A percentile compares a stretch with the other conserved stretches of the same genome.
Conservation (phyloP, 345 rosid genomes). For the Clausena lansium region DNA sequence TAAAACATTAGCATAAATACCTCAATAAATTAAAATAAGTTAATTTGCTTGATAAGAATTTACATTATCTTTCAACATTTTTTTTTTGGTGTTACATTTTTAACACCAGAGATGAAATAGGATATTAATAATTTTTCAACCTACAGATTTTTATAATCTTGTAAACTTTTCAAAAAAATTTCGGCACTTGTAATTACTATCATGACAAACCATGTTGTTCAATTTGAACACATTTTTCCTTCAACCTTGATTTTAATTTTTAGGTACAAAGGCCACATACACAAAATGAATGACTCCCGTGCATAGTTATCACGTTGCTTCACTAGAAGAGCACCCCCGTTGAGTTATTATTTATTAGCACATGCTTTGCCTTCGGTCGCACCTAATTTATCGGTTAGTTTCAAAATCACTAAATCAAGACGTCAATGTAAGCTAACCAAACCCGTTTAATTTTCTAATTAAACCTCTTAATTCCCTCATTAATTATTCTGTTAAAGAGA, state of each 20-base stretch:
- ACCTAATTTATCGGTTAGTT: slow-evolving; percentile 15
- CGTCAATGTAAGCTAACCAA: slow-evolving; percentile 10
- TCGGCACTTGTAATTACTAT: too few species aligned
- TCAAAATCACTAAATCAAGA: slow-evolving; percentile 1
- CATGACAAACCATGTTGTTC: background rate
- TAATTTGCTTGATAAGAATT: too few species aligned
- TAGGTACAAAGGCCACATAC: background rate
- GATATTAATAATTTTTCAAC: too few species aligned
- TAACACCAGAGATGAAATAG: too few species aligned
- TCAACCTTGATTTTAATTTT: too few species aligned
- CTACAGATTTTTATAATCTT: too few species aligned
- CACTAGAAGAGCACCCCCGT: background rate
- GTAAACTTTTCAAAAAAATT: too few species aligned
- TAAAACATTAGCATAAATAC: too few species aligned
- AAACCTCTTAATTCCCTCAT: background rate
- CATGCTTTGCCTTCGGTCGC: background rate
- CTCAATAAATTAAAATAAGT: too few species aligned
- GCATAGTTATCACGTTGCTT: background rate
- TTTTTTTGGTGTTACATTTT: too few species aligned
- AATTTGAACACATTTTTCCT: background rate
- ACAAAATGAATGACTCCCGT: background rate
- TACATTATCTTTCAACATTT: too few species aligned
- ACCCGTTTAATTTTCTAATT: background rate
- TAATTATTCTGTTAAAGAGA: background rate
- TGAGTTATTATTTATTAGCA: background rate